Percentiles rank a stretch among this genome's conserved stretches.
Evolutionary conservation across 1,139 yeast genomes (phyloP).

Genomic region (Candida anutae): DNA sequence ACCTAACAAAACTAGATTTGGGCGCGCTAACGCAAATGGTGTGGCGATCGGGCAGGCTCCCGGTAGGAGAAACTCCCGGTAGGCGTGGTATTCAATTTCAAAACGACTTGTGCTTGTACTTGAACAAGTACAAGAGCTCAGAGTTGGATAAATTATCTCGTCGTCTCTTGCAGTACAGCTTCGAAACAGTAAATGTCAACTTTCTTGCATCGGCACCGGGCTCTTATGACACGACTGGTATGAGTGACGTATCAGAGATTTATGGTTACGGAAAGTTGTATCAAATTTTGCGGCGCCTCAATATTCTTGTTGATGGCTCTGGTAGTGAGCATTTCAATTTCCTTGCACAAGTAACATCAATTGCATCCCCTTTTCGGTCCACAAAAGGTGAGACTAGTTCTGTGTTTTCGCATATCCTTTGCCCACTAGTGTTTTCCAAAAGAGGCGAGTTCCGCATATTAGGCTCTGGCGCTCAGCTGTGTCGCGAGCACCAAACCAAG

Average conservation of each 20-base stretch:
- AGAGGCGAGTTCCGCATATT: constrained; percentile 10
- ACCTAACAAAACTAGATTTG: constrained; percentile 48
- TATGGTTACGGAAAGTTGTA: constrained; percentile 50
- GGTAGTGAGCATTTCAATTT: constrained; percentile 17
- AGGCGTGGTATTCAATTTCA: constrained; percentile 21
- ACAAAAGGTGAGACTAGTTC: constrained; percentile 29
- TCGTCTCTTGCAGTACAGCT: constrained; percentile 29
- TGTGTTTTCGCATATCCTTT: constrained; percentile 47
- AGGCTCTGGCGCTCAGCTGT: constrained; percentile 21
- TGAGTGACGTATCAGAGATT: constrained; percentile 10
- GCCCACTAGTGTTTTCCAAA: constrained; percentile 32
- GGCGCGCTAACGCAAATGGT: constrained; percentile 54
- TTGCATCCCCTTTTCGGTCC: constrained; percentile 45
- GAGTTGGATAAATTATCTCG: constrained; percentile 20
- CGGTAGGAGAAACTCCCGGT: constrained; percentile 2
- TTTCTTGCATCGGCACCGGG: constrained; percentile 57
- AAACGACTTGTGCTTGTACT: constrained; percentile 33
- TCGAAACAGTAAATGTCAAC: constrained; percentile 40
- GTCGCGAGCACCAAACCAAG: constrained; percentile 16
- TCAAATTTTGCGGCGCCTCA: constrained; percentile 27
- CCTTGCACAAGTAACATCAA: constrained; percentile 51
- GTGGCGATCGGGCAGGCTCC: constrained; percentile 53
- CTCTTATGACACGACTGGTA: constrained; percentile 10
- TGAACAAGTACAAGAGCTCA: constrained; percentile 30
- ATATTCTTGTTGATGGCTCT: constrained; percentile 18